Conservation (phyloP, 768 basidiomycete species). For the Mrakia hoshinonis region DNA sequence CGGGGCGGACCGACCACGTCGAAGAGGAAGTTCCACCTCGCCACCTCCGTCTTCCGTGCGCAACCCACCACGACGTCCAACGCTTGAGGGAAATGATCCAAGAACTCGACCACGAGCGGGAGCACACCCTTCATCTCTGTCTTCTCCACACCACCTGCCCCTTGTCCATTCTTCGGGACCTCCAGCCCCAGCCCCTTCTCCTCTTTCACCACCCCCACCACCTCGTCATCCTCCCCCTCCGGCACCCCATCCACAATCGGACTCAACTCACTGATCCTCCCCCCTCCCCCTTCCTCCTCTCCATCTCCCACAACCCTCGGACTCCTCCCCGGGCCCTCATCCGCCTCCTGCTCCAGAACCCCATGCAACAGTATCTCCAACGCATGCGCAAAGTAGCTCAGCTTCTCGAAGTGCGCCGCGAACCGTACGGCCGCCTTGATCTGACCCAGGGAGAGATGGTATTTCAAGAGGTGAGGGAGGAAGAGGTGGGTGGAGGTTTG, state of each 20-base stretch:
- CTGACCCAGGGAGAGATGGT: conserved; percentile 57
- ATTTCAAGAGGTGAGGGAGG: conserved; percentile 78
- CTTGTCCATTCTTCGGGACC: neutral
- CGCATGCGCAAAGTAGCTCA: conserved; percentile 88
- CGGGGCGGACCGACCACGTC: conserved; percentile 84
- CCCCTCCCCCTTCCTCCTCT: neutral
- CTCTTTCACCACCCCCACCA: neutral
- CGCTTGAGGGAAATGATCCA: conserved; percentile 86
- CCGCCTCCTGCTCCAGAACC: conserved; percentile 76
- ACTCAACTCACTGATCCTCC: neutral
- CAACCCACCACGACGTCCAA: conserved; percentile 92
- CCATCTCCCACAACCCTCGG: conserved; percentile 5
- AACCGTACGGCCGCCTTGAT: conserved; percentile 65
- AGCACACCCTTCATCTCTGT: conserved; percentile 43
- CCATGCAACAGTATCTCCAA: conserved; percentile 90
- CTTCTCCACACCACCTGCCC: neutral
- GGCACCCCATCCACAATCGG: neutral
- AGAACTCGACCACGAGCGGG: conserved; percentile 68
- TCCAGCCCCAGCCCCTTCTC: neutral
- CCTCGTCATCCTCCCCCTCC: neutral
- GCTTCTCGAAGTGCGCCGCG: conserved; percentile 72
- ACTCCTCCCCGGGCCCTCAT: conserved; percentile 23
- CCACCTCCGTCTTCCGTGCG: conserved; percentile 90
- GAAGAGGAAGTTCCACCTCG: conserved; percentile 80
- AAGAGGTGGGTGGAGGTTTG: conserved; percentile 84